These are phyloP conservation scores for Stagonosporopsis chrysanthemi DNA, from an alignment of 2,329 filamentous ascomycete species.

Conservation along the genomic window DNA sequence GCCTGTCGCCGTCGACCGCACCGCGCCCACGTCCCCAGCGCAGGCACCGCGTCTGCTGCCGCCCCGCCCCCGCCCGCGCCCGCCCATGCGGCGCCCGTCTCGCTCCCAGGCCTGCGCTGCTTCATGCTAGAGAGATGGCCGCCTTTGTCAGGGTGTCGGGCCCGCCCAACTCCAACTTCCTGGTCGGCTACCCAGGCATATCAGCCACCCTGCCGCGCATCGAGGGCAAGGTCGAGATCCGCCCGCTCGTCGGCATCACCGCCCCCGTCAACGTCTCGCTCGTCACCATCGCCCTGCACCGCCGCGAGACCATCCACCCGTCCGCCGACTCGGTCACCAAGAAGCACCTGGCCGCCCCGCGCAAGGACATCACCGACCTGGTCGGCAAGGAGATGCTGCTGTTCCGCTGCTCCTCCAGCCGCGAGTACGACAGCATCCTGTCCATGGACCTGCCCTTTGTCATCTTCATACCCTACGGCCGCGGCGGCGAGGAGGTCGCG, in stretches of 20 bases:
- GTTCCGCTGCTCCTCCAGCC: slow-evolving; percentile 83
- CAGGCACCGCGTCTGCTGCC: too few relatives aligned
- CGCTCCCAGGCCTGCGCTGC: slow-evolving; percentile 43
- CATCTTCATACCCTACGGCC: slow-evolving; percentile 93
- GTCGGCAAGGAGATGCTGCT: slow-evolving; percentile 95
- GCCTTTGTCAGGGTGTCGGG: slow-evolving; percentile 95
- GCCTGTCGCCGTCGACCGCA: too few relatives aligned
- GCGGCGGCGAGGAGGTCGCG: slow-evolving; percentile 88
- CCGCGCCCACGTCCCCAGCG: too few relatives aligned
- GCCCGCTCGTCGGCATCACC: slow-evolving; percentile 82
- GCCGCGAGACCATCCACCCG: slow-evolving; percentile 95
- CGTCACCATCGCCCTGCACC: slow-evolving; percentile 91
- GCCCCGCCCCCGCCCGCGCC: neutral
- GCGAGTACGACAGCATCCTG: slow-evolving; percentile 86
- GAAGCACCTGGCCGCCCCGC: slow-evolving; percentile 86
- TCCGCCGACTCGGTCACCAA: slow-evolving; percentile 93
- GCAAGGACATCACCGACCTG: slow-evolving; percentile 89
- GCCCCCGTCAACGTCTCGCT: slow-evolving; percentile 90
- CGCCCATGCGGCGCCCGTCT: slow-evolving; percentile 48
- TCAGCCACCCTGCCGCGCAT: slow-evolving; percentile 96
- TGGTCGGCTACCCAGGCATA: slow-evolving; percentile 97
- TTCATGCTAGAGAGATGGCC: slow-evolving; percentile 53
- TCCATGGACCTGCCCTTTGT: slow-evolving; percentile 98
- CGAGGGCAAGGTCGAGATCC: slow-evolving; percentile 96
- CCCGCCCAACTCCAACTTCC: slow-evolving; percentile 94